A percentile compares a stretch with the other conserved stretches of the same genome.
These are phyloP conservation scores for Candida ipomoeae DNA, from an alignment of 805 yeast genomes.

Conservation along the genomic window DNA sequence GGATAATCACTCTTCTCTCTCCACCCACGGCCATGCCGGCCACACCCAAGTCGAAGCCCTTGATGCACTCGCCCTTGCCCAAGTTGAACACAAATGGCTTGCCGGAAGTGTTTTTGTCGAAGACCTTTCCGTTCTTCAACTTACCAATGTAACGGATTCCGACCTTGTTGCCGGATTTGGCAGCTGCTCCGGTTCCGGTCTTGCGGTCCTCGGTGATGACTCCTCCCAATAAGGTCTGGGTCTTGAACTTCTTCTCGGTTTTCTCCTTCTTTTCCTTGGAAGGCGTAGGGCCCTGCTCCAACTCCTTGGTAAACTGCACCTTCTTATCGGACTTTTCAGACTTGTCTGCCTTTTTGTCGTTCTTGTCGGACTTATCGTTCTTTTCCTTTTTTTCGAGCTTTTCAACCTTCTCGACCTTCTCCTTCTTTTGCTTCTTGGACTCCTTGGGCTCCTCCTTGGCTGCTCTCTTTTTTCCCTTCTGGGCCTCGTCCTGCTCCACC, in stretches of 20 bases:
- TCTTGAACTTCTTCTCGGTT: conserved; percentile 50
- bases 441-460: conserved; percentile 24
- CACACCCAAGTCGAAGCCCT: conserved; percentile 98
- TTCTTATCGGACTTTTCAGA: conserved; percentile 31
- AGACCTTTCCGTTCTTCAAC: conserved; percentile 91
- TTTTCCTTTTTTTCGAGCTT: conserved; percentile 28
- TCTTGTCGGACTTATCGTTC: conserved; percentile 70
- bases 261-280: conserved; percentile 22
- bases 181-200: conserved; percentile 80
- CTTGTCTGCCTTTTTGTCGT: too few relatives aligned
- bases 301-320: conserved; percentile 83
- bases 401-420: conserved; percentile 21
- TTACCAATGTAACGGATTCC: conserved; percentile 98
- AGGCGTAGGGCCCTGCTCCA: conserved; percentile 92
- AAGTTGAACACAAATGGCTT: conserved; percentile 89
- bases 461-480: conserved; percentile 29
- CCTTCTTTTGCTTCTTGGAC: conserved; percentile 24
- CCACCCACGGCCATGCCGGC: conserved; percentile 99
- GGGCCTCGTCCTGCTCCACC: conserved; percentile 51
- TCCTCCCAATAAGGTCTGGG: conserved; percentile 87
- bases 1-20: conserved; percentile 95
- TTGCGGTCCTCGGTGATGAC: conserved; percentile 90
- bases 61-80: conserved; percentile 97
- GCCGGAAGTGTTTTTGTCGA: conserved; percentile 96
- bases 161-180: conserved; percentile 84